Evolutionary conservation across 768 basidiomycete species (phyloP).

Genomic region (Phanerodontia chrysosporium): DNA sequence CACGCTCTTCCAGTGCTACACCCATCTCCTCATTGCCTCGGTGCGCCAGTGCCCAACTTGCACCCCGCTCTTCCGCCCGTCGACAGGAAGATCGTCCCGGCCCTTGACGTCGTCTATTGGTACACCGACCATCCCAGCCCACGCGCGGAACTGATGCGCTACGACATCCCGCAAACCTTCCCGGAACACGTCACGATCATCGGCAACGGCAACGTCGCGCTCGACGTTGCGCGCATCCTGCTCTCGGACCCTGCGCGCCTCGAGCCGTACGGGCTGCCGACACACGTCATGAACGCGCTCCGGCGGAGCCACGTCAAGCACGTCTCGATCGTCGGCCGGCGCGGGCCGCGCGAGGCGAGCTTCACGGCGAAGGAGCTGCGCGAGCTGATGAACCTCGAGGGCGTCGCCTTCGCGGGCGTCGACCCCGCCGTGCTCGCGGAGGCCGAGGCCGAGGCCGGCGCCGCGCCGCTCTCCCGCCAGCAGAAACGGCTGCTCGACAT

Average conservation of each 20-base stretch:
- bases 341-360: constrained; percentile 85
- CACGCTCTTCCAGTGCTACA: constrained; percentile 67
- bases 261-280: constrained; percentile 72
- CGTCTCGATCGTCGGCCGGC: constrained; percentile 79
- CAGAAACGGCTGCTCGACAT: constrained; percentile 66
- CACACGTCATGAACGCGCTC: constrained; percentile 66
- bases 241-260: constrained; percentile 66
- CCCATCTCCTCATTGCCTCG: constrained; percentile 86
- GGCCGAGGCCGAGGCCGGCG: not conserved
- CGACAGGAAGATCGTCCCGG: constrained; percentile 55
- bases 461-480: constrained; percentile 54
- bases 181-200: constrained; percentile 77
- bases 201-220: constrained; percentile 92
- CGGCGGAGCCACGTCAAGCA: constrained; percentile 58
- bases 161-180: constrained; percentile 37
- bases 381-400: constrained; percentile 65
- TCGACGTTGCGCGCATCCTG: constrained; percentile 89
- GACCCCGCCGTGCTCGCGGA: constrained; percentile 26
- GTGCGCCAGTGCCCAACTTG: constrained; percentile 64
- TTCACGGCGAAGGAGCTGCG: constrained; percentile 92
- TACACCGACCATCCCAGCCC: constrained; percentile 88
- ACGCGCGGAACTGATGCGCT: constrained; percentile 34
- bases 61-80: constrained; percentile 47
- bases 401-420: constrained; percentile 66
- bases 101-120: constrained; percentile 89